Evolutionary conservation across 208 protist species (phyloP), one percentile per base, ranked within the genome.

Genomic region (Wallacemonas sp.): DNA sequence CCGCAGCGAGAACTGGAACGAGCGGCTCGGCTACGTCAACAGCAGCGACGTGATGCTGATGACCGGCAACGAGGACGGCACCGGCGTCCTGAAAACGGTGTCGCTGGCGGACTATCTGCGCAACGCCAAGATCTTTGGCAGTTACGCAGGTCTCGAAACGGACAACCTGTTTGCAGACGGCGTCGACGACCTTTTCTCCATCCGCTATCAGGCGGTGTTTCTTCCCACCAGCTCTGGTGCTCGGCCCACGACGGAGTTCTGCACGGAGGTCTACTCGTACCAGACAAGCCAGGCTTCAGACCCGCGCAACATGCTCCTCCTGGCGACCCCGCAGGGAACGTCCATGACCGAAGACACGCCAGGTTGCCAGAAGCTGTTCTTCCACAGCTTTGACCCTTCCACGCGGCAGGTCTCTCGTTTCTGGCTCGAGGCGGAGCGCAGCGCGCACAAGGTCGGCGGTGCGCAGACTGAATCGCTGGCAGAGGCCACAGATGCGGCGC

Each of bases 1-100:
- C 4, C 43, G 43, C 43, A 47, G 43, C 17, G 43, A 47, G 19
- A 47, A 47, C 43, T 47, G 43, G 43, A 47, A 47, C 17, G 43
- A 47, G 43, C 43, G 43, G 17, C 43, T 47, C 17, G 43, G 43
- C 43, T 47, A 47, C 43, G 43, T 47, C 17, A 47, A 47, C 43
- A 47, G 43, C 43, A 47, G 4, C 43, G 43, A 47, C 43, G 43
- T 47, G 17, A 47, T 47, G 43, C 43, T 47, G 11, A 47, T 47
- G 43, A 47, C 43, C 6, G 43, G 43, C 43, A 47, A 47, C 43
- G 43, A 47, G 43, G 43, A 47, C 11, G 43, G 11, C 11, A 6
- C 19, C 17, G 43, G 43, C 17, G 43, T 47, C 11, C 43, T 47
- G 11, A 47, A 47, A 23, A 47, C 43, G 43, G 43, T 47, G 4